Evolutionary conservation across 148 eudicot genomes (phyloP), one percentile per base, ranked within the genome.

Genomic region (Camellia granthamiana): DNA sequence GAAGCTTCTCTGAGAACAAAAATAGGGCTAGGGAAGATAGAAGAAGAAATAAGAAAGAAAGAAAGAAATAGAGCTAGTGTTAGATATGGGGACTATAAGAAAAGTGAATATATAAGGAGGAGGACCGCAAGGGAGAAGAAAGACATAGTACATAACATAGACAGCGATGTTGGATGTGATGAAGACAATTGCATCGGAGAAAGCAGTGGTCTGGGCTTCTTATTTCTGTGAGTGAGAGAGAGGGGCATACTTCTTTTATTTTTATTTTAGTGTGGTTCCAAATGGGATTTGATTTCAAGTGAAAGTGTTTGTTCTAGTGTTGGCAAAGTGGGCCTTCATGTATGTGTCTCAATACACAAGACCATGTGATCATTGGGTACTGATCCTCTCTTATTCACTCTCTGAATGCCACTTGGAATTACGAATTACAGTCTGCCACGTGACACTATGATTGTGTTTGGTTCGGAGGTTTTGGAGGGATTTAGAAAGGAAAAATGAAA

Each of bases 291-390:
- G 79, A 60, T 82, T 70, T 83, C 81, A 90, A 90, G 85, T 90
- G 87, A 80, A 38, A 75, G 78, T 88, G 91, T 84, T 85, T 84
- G 90, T 76, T 52, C 78, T 84, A 74, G 86, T 72, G 89, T 80
- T 76, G 84, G 78, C 90, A 87, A 74, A 54, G 92, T 88, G 94
- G 92, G 84, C 89, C 89, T 79, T 75, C 46, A 15, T 82, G 84
- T 85, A 84, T 72, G 68, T 84, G 84, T 82, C 78, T 82, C 84
- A 85, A 85, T 87, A 30, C 76, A 84, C 87, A 78, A 64, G 72
- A 79, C 84, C 91, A 87, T 82, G 90, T 89, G 91, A 87, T 84
- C 82, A 84, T 49, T 49, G 6, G 52, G 52, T 2, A 2, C 0
- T 7, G 38, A 49, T 49, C 52, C 52, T 7, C 52, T 49, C 52